Conservation (phyloP, 306 rosid species). For the Ammopiptanthus mongolicus region DNA sequence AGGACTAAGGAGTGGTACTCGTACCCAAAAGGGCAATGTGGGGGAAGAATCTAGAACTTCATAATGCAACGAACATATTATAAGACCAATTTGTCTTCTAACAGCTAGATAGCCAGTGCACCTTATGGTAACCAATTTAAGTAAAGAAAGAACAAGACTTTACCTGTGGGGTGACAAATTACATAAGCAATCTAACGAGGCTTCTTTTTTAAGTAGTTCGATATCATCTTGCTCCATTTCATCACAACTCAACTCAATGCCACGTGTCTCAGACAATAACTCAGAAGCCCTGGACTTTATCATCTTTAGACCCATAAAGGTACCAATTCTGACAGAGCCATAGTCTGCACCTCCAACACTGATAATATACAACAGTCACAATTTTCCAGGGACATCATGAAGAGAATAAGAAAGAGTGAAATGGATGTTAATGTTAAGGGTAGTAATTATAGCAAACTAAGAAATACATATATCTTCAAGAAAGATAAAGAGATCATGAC, state of each 20-base stretch:
- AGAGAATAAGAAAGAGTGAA: not conserved
- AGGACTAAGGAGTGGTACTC: not conserved
- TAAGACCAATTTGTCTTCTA: not conserved
- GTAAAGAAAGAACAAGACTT: not conserved
- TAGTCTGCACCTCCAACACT: constrained; percentile 55
- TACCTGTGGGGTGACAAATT: constrained; percentile 91
- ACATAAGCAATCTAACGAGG: constrained; percentile 72
- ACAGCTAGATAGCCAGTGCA: not conserved
- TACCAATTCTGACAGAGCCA: constrained; percentile 61
- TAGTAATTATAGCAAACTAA: not conserved
- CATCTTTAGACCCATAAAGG: constrained; percentile 88
- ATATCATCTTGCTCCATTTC: constrained; percentile 55
- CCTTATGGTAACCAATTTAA: not conserved
- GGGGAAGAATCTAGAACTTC: not conserved
- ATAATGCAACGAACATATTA: constrained; percentile 3
- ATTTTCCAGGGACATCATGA: not conserved
- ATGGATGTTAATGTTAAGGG: not conserved
- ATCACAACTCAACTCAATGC: constrained; percentile 47
- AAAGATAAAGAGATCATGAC: no score
- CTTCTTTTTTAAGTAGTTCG: constrained; percentile 68
- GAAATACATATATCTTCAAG: no score
- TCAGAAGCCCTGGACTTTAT: constrained; percentile 64
- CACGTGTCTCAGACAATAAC: constrained; percentile 39
- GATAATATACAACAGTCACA: constrained; percentile 1
- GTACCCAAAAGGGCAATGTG: not conserved